Evolutionary conservation across 106 monocot species (phyloP), one percentile per base, ranked within the genome.

Genomic region (Platanthera zijinensis): DNA sequence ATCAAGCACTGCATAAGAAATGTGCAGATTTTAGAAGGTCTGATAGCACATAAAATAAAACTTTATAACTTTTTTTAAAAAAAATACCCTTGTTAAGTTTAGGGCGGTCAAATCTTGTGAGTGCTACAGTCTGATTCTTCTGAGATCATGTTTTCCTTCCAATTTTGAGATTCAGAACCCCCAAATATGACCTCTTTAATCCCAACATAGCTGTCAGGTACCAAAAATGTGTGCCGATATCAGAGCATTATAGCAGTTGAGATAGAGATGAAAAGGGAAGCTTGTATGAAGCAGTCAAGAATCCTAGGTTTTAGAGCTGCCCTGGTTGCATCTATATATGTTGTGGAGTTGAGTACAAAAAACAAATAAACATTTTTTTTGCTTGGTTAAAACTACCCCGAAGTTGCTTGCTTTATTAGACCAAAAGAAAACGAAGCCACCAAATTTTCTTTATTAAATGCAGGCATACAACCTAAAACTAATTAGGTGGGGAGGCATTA

Each of bases 141-240:
- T 71, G 84, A 76, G 45, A 72, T 82, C 56, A 86, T 72, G 71
- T 87, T 86, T 51, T 93, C 93, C 50, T 78, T 89, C 96, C 96
- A 97, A 74, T 85, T 85, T 79, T 86, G 85, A 52, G 86, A 93
- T 77, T 85, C 87, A 51, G 72, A 63, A 11, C 93, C 93, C 15
- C 96, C 96, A 82, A 97, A 93, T 19, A 91, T 84, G 46, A 93
- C 56, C 75, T 91, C 85, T 66, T 89, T 93, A 49, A 97, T 97
- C 50, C 93, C 96, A 19, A 89, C 86, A 77, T 91, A 87, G 76
- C 93, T 93, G 84, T 64, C 12, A 54, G 71, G 57, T 76, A 51
- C 78, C 59, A 61, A 56, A 56, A 21, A 61, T 7, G 6, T 18
- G 59, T 21, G 21, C 7, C 21, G 6, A 61, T 61, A 61, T 8